phyloP scores from a whole-genome alignment of 805 yeast genomes.

The Candida orba region DNA sequence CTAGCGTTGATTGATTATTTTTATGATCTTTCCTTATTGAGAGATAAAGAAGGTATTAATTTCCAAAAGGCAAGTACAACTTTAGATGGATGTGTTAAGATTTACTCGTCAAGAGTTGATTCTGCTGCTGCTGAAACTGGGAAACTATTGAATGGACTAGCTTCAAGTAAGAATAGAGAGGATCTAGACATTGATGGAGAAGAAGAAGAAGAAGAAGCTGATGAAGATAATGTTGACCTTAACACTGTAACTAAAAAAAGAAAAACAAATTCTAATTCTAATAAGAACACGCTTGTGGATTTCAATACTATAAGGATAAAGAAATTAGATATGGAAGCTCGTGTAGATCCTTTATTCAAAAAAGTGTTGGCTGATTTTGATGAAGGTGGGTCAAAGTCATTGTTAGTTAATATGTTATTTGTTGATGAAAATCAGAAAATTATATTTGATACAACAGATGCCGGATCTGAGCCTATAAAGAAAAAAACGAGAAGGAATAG shows the following conservation, averaged over 20 bases:
- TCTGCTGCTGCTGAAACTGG: slow-evolving; percentile 91
- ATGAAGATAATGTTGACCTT: slow-evolving; percentile 13
- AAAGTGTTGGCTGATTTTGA: slow-evolving; percentile 72
- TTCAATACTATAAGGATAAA: slow-evolving; percentile 46
- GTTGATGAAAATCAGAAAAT: slow-evolving; percentile 48
- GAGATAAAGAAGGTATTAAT: slow-evolving; percentile 70
- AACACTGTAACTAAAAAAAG: slow-evolving; percentile 7
- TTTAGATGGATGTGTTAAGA: slow-evolving; percentile 89
- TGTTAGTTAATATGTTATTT: slow-evolving; percentile 53
- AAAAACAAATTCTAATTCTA: slow-evolving; percentile 15
- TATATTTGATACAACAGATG: slow-evolving; percentile 52
- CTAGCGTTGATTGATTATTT: slow-evolving; percentile 88
- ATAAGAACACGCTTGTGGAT: slow-evolving; percentile 42
- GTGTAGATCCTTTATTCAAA: slow-evolving; percentile 68
- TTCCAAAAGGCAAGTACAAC: slow-evolving; percentile 90
- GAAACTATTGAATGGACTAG: slow-evolving; percentile 67
- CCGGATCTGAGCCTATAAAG: slow-evolving; percentile 9
- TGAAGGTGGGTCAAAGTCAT: slow-evolving; percentile 75
- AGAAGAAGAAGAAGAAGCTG: slow-evolving; percentile 18
- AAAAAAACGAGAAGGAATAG: slow-evolving; percentile 6
- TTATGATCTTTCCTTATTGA: slow-evolving; percentile 68
- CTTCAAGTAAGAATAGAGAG: slow-evolving; percentile 32
- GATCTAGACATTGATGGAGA: slow-evolving; percentile 17
- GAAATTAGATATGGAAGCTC: slow-evolving; percentile 55
- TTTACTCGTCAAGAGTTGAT: slow-evolving; percentile 85